phyloP scores from a whole-genome alignment of 2,329 filamentous ascomycete genomes.

The Talaromyces atroroseus region DNA sequence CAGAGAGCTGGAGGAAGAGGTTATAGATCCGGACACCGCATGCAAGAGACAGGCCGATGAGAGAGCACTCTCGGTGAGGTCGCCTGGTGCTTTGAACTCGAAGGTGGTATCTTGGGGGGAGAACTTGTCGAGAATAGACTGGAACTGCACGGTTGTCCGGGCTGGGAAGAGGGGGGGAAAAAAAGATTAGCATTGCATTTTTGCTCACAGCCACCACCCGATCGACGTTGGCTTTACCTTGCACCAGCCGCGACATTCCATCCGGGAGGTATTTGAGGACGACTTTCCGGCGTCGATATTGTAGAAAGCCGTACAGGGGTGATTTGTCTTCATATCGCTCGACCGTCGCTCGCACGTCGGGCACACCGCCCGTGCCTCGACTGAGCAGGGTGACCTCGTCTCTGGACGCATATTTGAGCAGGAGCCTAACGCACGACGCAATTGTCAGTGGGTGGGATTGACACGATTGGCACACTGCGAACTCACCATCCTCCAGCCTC shows the following conservation, averaged over 20 bases:
- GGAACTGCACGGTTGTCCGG: slow-evolving; percentile 68
- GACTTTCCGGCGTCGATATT: slow-evolving; percentile 83
- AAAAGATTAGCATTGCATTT: not conserved
- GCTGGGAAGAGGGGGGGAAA: too few relatives aligned
- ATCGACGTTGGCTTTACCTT: slow-evolving; percentile 64
- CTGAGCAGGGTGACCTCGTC: slow-evolving; percentile 79
- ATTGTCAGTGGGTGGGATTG: slow-evolving; percentile 13
- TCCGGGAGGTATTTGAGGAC: slow-evolving; percentile 90
- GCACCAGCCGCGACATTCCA: slow-evolving; percentile 79
- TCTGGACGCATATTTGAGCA: slow-evolving; percentile 83
- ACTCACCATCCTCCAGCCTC: slow-evolving; percentile 95
- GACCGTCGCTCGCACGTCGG: slow-evolving; percentile 74
- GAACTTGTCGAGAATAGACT: slow-evolving; percentile 61
- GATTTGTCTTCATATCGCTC: slow-evolving; percentile 75
- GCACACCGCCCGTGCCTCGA: slow-evolving; percentile 73
- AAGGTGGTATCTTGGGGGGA: slow-evolving; percentile 82
- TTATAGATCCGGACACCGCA: slow-evolving; percentile 77
- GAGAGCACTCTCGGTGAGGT: slow-evolving; percentile 80
- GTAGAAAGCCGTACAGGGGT: slow-evolving; percentile 85
- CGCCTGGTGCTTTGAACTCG: slow-evolving; percentile 66
- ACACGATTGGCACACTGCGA: too few relatives aligned
- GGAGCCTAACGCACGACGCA: slow-evolving; percentile 60
- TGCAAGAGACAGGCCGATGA: slow-evolving; percentile 86
- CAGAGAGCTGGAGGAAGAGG: slow-evolving; percentile 76
- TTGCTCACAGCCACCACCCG: too few relatives aligned